Evolutionary conservation across 176 grass and related monocot genomes (phyloP).

Genomic region (Eragrostis curvula): DNA sequence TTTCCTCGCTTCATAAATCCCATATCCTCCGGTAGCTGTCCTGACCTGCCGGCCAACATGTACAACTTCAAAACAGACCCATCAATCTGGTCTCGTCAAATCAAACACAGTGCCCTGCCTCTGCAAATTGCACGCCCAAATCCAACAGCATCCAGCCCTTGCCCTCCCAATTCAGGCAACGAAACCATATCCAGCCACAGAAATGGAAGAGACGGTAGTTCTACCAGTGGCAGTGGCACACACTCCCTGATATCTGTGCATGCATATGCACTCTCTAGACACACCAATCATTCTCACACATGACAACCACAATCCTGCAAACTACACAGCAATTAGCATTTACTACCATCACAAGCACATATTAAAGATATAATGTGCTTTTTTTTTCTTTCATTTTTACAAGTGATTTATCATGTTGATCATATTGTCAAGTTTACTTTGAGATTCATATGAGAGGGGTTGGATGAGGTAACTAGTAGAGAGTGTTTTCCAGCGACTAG

Average conservation of each 20-base stretch:
- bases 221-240: conserved; percentile 37
- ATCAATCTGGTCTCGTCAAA: conserved; percentile 28
- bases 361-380: not conserved
- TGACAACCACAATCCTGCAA: conserved; percentile 43
- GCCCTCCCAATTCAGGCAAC: conserved; percentile 45
- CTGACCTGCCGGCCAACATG: conserved; percentile 48
- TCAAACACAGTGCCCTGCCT: not conserved
- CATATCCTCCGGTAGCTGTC: conserved; percentile 30
- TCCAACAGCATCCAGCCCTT: conserved; percentile 20
- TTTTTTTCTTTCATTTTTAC: not conserved
- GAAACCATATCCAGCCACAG: conserved; percentile 36
- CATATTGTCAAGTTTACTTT: too few species aligned
- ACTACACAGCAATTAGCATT: conserved; percentile 41
- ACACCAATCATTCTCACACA: conserved; percentile 45
- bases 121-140: conserved; percentile 47
- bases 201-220: not conserved
- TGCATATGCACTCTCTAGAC: conserved; percentile 37
- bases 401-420: not conserved
- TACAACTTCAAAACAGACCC: conserved; percentile 12
- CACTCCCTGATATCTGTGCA: not conserved
- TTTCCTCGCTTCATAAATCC: not conserved
- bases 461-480: too few species aligned
- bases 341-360: not conserved
- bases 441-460: too few species aligned
- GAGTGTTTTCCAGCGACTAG: too few species aligned